Percentiles rank a stretch among this genome's conserved stretches.
Conservation (phyloP, 2,329 filamentous ascomycete genomes). For the Fusarium albidum region DNA sequence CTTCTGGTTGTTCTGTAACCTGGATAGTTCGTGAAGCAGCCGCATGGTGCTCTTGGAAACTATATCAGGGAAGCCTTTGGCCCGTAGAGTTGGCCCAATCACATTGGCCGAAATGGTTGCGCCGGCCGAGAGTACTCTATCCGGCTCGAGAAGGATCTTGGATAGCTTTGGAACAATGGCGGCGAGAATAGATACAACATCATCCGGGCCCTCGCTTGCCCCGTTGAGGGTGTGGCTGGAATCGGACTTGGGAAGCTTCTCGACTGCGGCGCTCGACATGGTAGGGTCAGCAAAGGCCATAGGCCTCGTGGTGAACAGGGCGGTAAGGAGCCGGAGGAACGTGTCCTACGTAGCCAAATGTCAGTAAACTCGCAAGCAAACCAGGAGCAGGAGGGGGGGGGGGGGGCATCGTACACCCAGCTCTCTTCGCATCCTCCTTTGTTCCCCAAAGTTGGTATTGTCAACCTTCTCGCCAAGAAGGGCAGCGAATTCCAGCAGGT, state of each 20-base stretch:
- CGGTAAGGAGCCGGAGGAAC: slow-evolving; percentile 85
- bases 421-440: slow-evolving; percentile 89
- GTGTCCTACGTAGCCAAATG: slow-evolving; percentile 70
- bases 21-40: slow-evolving; percentile 79
- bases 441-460: slow-evolving; percentile 97
- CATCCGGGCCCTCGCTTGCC: slow-evolving; percentile 66
- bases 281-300: slow-evolving; percentile 71
- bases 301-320: slow-evolving; percentile 92
- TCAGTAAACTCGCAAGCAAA: slow-evolving; percentile 38
- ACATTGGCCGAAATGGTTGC: slow-evolving; percentile 84
- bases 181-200: slow-evolving; percentile 82
- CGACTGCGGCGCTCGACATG: slow-evolving; percentile 45
- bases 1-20: slow-evolving; percentile 82
- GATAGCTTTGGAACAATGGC: slow-evolving; percentile 81
- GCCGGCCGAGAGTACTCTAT: slow-evolving; percentile 81
- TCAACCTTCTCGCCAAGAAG: slow-evolving; percentile 95
- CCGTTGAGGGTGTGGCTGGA: slow-evolving; percentile 45
- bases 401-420: slow-evolving; percentile 67
- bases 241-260: slow-evolving; percentile 49
- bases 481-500: slow-evolving; percentile 86
- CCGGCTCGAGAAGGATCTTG: slow-evolving; percentile 84
- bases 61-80: slow-evolving; percentile 87
- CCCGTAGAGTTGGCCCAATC: slow-evolving; percentile 81
- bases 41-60: slow-evolving; percentile 75
- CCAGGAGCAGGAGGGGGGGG: background rate